Evolutionary conservation across 768 basidiomycete species (phyloP).

Genomic region (Pleurotus salmoneostramineus): DNA sequence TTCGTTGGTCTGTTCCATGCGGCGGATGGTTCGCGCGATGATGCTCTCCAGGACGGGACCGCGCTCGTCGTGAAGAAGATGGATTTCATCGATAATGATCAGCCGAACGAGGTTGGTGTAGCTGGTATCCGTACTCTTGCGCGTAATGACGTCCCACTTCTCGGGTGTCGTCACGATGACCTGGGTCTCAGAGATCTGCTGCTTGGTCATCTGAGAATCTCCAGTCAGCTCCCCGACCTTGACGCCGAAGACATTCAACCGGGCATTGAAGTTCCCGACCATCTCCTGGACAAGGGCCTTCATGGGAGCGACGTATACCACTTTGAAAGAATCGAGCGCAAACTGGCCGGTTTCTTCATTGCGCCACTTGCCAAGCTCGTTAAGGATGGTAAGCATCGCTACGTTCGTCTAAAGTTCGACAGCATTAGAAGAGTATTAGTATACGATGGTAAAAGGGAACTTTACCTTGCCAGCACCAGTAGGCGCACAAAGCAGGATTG

Average conservation of each 20-base stretch:
- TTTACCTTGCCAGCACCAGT: slow-evolving; percentile 96
- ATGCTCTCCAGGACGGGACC: slow-evolving; percentile 95
- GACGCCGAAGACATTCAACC: slow-evolving; percentile 68
- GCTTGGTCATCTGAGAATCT: slow-evolving; percentile 96
- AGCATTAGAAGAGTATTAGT: too few species aligned
- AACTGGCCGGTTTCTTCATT: slow-evolving; percentile 76
- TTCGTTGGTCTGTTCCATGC: slow-evolving; percentile 92
- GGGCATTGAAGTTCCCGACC: slow-evolving; percentile 89
- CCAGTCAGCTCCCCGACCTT: slow-evolving; percentile 95
- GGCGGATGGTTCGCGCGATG: slow-evolving; percentile 82
- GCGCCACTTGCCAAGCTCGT: slow-evolving; percentile 86
- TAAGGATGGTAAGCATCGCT: slow-evolving; percentile 91
- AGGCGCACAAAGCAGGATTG: slow-evolving; percentile 92
- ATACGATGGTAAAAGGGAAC: neutral
- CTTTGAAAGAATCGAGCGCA: slow-evolving; percentile 89
- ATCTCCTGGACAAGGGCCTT: slow-evolving; percentile 99
- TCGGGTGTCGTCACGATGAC: slow-evolving; percentile 99
- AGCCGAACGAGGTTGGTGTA: slow-evolving; percentile 96
- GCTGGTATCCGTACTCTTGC: slow-evolving; percentile 94
- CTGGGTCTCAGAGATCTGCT: slow-evolving; percentile 94
- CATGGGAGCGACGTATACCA: slow-evolving; percentile 98
- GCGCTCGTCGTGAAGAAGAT: slow-evolving; percentile 95
- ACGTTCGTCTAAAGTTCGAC: too few species aligned
- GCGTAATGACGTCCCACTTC: slow-evolving; percentile 99
- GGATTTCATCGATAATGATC: slow-evolving; percentile 98